Evolutionary conservation across 1,139 yeast genomes (phyloP).

Genomic region (Hemisphaericaspora lyxosophila): DNA sequence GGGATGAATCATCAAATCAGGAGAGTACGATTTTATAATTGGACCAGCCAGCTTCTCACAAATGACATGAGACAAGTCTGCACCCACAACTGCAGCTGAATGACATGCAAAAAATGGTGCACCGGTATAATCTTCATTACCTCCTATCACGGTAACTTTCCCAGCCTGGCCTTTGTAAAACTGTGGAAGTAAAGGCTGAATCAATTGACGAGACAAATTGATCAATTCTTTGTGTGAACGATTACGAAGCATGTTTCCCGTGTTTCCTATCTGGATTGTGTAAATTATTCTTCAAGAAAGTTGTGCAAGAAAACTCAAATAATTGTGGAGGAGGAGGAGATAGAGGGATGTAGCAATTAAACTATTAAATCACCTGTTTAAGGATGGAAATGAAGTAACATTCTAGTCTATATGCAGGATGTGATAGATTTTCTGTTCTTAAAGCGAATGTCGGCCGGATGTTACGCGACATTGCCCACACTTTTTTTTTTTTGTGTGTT

Average conservation of each 20-base stretch:
- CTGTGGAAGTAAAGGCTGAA: constrained; percentile 73
- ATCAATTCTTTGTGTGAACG: constrained; percentile 49
- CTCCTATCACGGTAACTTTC: constrained; percentile 83
- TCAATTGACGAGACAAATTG: constrained; percentile 47
- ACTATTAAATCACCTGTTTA: not conserved
- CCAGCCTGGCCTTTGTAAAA: constrained; percentile 96
- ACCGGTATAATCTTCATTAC: constrained; percentile 93
- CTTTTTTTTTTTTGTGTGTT: too few species aligned
- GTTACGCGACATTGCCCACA: too few species aligned
- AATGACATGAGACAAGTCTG: constrained; percentile 83
- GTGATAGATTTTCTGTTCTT: too few species aligned
- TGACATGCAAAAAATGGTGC: constrained; percentile 92
- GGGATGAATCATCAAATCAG: constrained; percentile 96
- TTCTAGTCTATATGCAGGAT: not conserved
- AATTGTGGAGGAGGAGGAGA: not conserved
- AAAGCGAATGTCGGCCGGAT: too few species aligned
- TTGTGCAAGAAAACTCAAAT: not conserved
- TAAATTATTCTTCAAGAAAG: too few species aligned
- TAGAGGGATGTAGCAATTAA: not conserved
- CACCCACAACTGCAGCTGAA: constrained; percentile 81
- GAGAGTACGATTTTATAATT: constrained; percentile 83
- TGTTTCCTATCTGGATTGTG: not conserved
- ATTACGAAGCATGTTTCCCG: constrained; percentile 23
- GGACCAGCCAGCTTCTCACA: constrained; percentile 80
- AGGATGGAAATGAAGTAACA: not conserved